Base-by-base conservation (phyloP, 2,329 filamentous ascomycete genomes). In the Ciborinia camelliae region DNA sequence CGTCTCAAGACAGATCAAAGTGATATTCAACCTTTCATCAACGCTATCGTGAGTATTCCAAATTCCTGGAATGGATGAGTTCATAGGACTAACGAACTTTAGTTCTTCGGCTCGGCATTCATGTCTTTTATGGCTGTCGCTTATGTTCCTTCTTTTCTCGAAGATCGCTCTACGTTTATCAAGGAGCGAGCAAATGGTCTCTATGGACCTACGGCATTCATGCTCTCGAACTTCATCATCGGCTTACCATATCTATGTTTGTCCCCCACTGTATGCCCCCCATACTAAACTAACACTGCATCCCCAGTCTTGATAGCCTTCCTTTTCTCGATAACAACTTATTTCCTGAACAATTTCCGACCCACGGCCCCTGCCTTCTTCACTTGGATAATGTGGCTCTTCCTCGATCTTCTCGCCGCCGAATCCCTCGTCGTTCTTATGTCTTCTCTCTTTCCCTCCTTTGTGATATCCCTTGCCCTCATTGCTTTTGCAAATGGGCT, bases 401-500 rank as follows among this genome's bases (percentile, higher is more conserved):
- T 94, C 79, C 83, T 96, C 20, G 91, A 96, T 73, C 83, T 96
- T 0, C 77, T 96, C 2, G 91, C 91, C 0, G 91, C 91, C 26
- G 91, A 95, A 77, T 89, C 89, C 0, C 84, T 96, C 0, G 91
- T 96, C 30, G 90, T 96, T 3, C 80, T 96, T 35, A 80, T 95
- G 28, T 85, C 87, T 0, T 85, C 84, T 1, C 75, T 95, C 1
- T 87, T 92, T 68, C 90, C 90, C 0, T 89, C 87, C 67, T 96
- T 96, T 69, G 91, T 96, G 58, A 84, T 94, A 52, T 81, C 90
- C 0, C 84, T 96, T 0, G 91, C 92, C 0, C 80, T 92, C 2
- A 90, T 90, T 0, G 91, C 92, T 0, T 96, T 96, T 73, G 89
- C 90, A 28, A 96, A 96, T 76, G 92, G 91, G 0, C 80, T 96